Conservation (phyloP, 2,329 filamentous ascomycete genomes). For the Fusarium brevicatenulatum region DNA sequence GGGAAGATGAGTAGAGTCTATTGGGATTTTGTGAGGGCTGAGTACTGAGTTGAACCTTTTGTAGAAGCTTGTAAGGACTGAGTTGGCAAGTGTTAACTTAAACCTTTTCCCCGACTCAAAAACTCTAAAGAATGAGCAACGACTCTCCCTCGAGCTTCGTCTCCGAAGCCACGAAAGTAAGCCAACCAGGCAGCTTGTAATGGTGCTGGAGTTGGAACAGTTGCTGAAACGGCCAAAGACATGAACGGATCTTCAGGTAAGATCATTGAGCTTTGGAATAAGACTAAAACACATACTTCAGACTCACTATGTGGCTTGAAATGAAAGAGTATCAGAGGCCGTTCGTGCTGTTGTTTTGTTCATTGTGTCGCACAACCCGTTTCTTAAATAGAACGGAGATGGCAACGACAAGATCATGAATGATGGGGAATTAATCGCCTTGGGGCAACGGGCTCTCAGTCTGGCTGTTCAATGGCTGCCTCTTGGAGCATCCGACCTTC, state of each 20-base stretch:
- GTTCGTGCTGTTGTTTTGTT: no score
- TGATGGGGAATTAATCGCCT: background rate
- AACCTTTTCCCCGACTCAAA: background rate
- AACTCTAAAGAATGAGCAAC: background rate
- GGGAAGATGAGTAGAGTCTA: background rate
- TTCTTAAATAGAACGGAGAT: slow-evolving; percentile 4
- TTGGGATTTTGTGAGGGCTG: background rate
- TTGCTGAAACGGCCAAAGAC: background rate
- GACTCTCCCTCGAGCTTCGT: background rate
- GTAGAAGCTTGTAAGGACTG: background rate
- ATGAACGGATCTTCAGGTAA: background rate
- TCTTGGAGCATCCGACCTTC: slow-evolving; percentile 1
- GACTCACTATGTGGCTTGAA: background rate
- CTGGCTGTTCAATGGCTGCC: background rate
- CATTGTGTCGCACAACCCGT: background rate
- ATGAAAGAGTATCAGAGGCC: background rate
- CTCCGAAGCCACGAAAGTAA: background rate
- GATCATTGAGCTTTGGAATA: background rate
- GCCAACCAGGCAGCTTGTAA: background rate
- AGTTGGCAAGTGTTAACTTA: background rate
- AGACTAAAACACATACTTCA: background rate
- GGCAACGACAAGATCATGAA: background rate
- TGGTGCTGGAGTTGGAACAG: background rate
- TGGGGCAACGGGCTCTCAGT: background rate
- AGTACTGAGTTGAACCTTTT: background rate